Conservation (phyloP, 306 rosid genomes). For the Glycine soja region DNA sequence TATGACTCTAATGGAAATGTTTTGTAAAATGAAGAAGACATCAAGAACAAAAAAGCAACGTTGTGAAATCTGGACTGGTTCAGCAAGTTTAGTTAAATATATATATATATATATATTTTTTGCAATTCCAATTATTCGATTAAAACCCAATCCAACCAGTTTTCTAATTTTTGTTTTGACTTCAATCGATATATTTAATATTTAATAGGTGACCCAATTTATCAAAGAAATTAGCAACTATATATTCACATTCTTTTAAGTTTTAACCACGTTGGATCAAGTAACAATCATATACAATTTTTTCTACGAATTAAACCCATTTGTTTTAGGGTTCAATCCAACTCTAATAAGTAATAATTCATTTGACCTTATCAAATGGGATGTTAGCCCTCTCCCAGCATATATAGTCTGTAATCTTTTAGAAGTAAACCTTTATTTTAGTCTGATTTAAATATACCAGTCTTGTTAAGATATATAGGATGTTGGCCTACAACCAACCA, state of each 20-base stretch:
- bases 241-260: neutral
- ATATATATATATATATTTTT: too few species aligned
- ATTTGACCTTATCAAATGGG: neutral
- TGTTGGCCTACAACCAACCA: neutral
- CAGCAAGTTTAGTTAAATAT: neutral
- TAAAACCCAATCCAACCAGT: neutral
- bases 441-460: neutral
- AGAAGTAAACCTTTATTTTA: neutral
- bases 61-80: neutral
- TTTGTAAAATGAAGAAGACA: slow-evolving; percentile 3
- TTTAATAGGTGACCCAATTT: neutral
- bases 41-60: slow-evolving; percentile 7
- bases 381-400: neutral
- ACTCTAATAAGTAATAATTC: too few species aligned
- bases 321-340: neutral
- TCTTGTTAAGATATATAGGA: too few species aligned
- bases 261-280: neutral
- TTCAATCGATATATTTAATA: too few species aligned
- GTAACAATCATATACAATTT: neutral
- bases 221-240: neutral
- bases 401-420: neutral
- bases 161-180: neutral
- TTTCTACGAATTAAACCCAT: neutral
- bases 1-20: slow-evolving; percentile 9
- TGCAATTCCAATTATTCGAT: neutral